Base-by-base conservation (phyloP, 345 rosid species). In the Cochlearia excelsa region DNA sequence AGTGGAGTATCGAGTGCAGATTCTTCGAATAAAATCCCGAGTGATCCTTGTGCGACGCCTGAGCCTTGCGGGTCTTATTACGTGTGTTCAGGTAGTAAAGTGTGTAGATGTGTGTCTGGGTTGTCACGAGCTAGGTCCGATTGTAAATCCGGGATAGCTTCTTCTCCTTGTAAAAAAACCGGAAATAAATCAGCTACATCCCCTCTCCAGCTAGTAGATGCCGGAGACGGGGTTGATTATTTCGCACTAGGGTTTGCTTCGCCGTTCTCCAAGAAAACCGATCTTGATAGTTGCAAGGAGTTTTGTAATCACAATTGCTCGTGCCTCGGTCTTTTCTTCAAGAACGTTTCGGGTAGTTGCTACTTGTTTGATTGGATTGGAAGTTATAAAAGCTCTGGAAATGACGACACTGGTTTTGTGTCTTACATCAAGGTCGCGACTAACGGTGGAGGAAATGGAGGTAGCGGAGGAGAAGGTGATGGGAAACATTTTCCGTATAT, bases 231-330 rank as follows among this genome's bases (percentile, higher is more conserved):
- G 64, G 79, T 87, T 3, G 47, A 50, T 42, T 93, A 93, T 66
- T 82, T 82, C 58, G 92, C 90, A 4, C 88, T 93, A 3, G 72
- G 52, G 38, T 87, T 76, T 42, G 70, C 77, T 48, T 23, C 82
- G 0, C 80, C 99, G 16, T 74, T 80, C 5, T 81, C 80, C 42
- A 62, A 62, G 47, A 77, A 71, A 40, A 68, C 87, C 1, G 48
- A 71, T 80, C 74, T 93, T 63, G 75, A 73, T 57, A 77, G 85
- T 2, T 93, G 99, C 80, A 80, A 78, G 69, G 65, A 67, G 6
- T 77, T 88, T 31, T 93, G 99, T 74, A 61, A 40, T 3, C 43
- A 56, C 23, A 89, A 93, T 49, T 93, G 97, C 65, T 82, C 99
- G 0, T 93, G 99, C 57, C 76, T 81, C 29, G 95, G 80, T 50